Conservation (phyloP, 2,329 filamentous ascomycete species). For the Amesomyces nigricolor region DNA sequence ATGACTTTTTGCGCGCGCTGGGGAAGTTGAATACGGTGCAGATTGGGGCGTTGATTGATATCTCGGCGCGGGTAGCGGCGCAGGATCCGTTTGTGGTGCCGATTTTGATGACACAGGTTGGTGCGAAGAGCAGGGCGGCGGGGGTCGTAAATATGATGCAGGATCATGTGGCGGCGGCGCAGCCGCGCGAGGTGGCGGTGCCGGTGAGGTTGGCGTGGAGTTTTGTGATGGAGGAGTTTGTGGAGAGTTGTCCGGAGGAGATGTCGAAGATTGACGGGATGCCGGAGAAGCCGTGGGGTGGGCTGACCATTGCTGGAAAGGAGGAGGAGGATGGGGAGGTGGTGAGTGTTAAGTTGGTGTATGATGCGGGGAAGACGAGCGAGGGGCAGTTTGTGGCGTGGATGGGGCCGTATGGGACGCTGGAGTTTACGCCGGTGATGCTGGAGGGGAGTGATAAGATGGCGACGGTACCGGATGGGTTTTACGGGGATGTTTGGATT, state of each 20-base stretch:
- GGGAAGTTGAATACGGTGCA: conserved; percentile 29
- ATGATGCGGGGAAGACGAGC: conserved; percentile 12
- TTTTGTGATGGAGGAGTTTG: conserved; percentile 30
- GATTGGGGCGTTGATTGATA: conserved; percentile 31
- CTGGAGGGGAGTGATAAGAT: conserved; percentile 25
- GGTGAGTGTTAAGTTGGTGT: conserved; percentile 24
- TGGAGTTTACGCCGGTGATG: conserved; percentile 30
- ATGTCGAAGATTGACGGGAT: conserved; percentile 12
- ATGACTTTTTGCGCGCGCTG: conserved; percentile 3
- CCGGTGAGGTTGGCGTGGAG: conserved; percentile 32
- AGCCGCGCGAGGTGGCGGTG: conserved; percentile 32
- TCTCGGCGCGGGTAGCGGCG: conserved; percentile 25
- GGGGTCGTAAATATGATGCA: conserved; percentile 38
- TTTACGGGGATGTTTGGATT: conserved; percentile 35
- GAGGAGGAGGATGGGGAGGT: conserved; percentile 17
- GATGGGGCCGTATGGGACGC: conserved; percentile 34
- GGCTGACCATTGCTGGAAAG: conserved; percentile 24
- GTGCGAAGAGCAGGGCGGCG: conserved; percentile 32
- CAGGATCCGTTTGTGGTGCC: conserved; percentile 29
- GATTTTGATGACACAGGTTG: conserved; percentile 31
- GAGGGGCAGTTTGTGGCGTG: conserved; percentile 31
- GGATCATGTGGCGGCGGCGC: conserved; percentile 30
- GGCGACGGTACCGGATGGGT: conserved; percentile 29
- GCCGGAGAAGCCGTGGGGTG: conserved; percentile 22
- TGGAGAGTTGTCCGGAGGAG: conserved; percentile 26